A percentile compares a stretch with the other conserved stretches of the same genome.
phyloP scores from a whole-genome alignment of 768 basidiomycete genomes.

The Phylloporus sp. region DNA sequence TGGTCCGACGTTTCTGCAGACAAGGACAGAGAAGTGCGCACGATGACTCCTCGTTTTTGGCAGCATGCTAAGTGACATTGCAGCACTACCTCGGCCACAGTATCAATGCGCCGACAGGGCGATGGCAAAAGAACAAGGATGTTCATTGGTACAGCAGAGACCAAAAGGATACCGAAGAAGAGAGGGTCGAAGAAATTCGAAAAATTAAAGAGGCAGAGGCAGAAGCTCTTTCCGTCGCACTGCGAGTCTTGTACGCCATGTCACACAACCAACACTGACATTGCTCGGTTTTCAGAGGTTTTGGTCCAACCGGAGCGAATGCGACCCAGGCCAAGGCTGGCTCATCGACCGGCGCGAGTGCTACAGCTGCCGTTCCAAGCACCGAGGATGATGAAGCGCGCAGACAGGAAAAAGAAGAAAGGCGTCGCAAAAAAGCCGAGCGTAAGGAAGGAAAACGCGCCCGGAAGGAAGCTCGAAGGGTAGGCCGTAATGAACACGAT shows the following conservation, averaged over 20 bases:
- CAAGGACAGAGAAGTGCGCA: constrained; percentile 82
- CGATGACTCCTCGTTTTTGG: neutral
- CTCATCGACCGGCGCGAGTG: constrained; percentile 17
- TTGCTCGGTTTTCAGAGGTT: constrained; percentile 53
- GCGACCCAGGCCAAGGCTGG: constrained; percentile 20
- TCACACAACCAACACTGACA: constrained; percentile 3
- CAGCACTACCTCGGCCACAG: constrained; percentile 95
- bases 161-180: constrained; percentile 35
- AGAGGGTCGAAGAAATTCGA: constrained; percentile 69
- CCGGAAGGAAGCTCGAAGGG: constrained; percentile 47
- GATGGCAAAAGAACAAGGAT: constrained; percentile 98
- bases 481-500: constrained; percentile 33
- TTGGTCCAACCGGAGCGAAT: constrained; percentile 50
- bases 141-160: constrained; percentile 93
- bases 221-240: constrained; percentile 76
- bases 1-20: constrained; percentile 89
- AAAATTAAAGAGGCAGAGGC: constrained; percentile 85
- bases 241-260: constrained; percentile 46
- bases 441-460: constrained; percentile 59
- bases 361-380: constrained; percentile 11
- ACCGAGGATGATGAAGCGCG: constrained; percentile 31
- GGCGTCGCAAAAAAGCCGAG: constrained; percentile 46
- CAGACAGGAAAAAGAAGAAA: constrained; percentile 46
- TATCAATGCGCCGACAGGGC: constrained; percentile 89
- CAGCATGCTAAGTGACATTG: constrained; percentile 1